phyloP scores from a whole-genome alignment of 2,329 filamentous ascomycete genomes.

The Aspergillus quadrilineatus region DNA sequence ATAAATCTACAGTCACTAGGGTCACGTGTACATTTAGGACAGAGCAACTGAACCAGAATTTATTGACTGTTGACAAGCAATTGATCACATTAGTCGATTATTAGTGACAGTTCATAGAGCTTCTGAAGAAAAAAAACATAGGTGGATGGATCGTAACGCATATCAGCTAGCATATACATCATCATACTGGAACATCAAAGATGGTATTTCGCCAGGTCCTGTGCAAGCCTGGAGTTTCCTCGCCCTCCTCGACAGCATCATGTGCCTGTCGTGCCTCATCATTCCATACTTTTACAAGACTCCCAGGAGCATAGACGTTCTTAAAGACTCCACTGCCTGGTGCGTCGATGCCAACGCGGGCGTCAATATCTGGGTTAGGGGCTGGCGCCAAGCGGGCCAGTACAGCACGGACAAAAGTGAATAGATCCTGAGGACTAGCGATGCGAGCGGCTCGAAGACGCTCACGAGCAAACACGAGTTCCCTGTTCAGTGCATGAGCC shows the following conservation, averaged over 20 bases:
- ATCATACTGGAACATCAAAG: slow-evolving; percentile 56
- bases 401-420: slow-evolving; percentile 80
- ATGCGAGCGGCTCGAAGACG: slow-evolving; percentile 82
- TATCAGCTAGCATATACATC: not conserved
- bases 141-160: not conserved
- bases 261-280: slow-evolving; percentile 69
- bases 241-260: slow-evolving; percentile 70
- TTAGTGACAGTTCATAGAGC: not conserved
- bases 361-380: slow-evolving; percentile 73
- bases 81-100: not conserved
- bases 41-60: not conserved
- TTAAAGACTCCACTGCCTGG: slow-evolving; percentile 68
- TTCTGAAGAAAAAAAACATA: not conserved
- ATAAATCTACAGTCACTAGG: not conserved
- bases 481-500: slow-evolving; percentile 74
- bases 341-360: slow-evolving; percentile 67
- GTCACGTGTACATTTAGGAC: slow-evolving; percentile 15
- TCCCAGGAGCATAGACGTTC: slow-evolving; percentile 83
- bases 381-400: slow-evolving; percentile 70
- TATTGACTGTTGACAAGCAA: not conserved
- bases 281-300: slow-evolving; percentile 85
- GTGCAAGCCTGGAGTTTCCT: slow-evolving; percentile 55
- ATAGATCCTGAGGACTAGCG: slow-evolving; percentile 72
- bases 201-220: slow-evolving; percentile 76
- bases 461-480: slow-evolving; percentile 83